Evolutionary conservation across 129 eudicot species (phyloP), one percentile per base, ranked within the genome.

Genomic region (Centella asiatica): DNA sequence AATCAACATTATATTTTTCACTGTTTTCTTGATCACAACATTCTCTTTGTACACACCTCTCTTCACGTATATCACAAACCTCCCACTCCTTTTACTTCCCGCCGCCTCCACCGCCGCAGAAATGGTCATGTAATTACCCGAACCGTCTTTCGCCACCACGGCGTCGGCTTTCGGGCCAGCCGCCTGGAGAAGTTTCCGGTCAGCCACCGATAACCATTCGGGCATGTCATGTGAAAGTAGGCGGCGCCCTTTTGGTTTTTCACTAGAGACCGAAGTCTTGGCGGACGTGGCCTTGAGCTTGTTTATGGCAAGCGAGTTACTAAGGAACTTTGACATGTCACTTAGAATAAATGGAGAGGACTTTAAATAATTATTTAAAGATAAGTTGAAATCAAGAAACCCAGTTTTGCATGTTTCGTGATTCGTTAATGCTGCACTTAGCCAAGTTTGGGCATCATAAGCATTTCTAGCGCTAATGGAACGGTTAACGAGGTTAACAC

Each of bases 111-210:
- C 62, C 40, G 89, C 89, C 57, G 67, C 85, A 8, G 75, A 64
- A 54, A 83, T 76, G 33, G 89, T 83, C 76, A 54, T 79, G 74
- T 69, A 83, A 66, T 79, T 50, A 45, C 89, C 85, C 2, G 83
- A 83, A 7, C 89, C 89, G 53, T 83, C 89, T 73, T 83, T 72
- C 6, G 89, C 89, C 61, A 83, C 89, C 69, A 81, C 80, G 4
- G 77, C 20, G 70, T 81, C 20, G 31, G 86, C 77, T 20, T 25
- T 55, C 29, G 39, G 69, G n/a, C n/a, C n/a, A 17, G 72, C 68
- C 6, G 71, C 64, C 57, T 71, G 75, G 56, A 81, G 82, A 65
- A 81, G 86, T 58, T 54, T 81, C 42, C 82, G 51, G 48, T 76
- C 86, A 34, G 53, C 44, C 44, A 25, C 71, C 1, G 68, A 65